Evolutionary conservation across 331 rosid genomes (phyloP).

Genomic region (Acacia concinna): DNA sequence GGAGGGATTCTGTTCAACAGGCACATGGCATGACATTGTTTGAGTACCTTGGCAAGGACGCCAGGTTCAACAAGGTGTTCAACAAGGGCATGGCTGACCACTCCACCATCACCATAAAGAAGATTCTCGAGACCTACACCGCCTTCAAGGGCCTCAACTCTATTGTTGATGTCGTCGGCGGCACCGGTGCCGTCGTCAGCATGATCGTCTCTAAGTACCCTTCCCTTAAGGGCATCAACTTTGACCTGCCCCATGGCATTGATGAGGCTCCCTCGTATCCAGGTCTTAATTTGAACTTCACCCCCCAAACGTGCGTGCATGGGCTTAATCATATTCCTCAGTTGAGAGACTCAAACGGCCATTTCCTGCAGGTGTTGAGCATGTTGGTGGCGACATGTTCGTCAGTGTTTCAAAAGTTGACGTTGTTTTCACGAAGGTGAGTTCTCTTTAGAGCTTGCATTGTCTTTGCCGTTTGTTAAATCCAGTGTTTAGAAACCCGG

Average conservation of each 20-base stretch:
- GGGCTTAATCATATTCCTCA: too few relatives aligned
- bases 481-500: too few relatives aligned
- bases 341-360: not conserved
- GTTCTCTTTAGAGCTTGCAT: not conserved
- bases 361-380: slow-evolving; percentile 77
- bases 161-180: slow-evolving; percentile 91
- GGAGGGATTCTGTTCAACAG: slow-evolving; percentile 93
- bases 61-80: slow-evolving; percentile 90
- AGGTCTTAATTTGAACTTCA: too few relatives aligned
- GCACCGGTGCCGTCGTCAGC: slow-evolving; percentile 72
- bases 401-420: slow-evolving; percentile 83
- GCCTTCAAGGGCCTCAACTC: slow-evolving; percentile 82
- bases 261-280: slow-evolving; percentile 76
- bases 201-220: slow-evolving; percentile 85
- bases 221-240: slow-evolving; percentile 75
- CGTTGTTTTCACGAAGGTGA: slow-evolving; percentile 72
- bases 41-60: slow-evolving; percentile 83
- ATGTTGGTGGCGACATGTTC: slow-evolving; percentile 98
- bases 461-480: too few relatives aligned
- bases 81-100: slow-evolving; percentile 87
- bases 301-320: too few relatives aligned
- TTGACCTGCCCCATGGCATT: slow-evolving; percentile 89
- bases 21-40: slow-evolving; percentile 91
- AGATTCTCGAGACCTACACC: slow-evolving; percentile 64
- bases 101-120: slow-evolving; percentile 89